Percentiles rank a stretch among this genome's conserved stretches.
phyloP scores from a whole-genome alignment of 1,284 basidiomycete species.

The Melampsora larici-populina region DNA sequence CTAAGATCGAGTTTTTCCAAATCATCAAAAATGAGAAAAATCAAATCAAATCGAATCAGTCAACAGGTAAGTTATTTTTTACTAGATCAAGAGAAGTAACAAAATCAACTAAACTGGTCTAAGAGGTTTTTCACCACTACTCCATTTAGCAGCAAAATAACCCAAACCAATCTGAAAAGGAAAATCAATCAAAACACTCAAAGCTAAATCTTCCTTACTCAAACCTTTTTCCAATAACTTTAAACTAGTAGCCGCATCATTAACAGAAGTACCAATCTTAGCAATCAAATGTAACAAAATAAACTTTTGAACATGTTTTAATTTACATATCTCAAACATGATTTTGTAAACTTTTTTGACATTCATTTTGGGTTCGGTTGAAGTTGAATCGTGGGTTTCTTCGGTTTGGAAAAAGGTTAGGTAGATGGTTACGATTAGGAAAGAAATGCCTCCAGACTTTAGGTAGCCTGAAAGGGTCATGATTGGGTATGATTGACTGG shows the following conservation, averaged over 20 bases:
- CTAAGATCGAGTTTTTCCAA: constrained; percentile 51
- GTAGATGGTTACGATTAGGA: constrained; percentile 79
- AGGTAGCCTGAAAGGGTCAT: constrained; percentile 79
- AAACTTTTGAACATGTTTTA: constrained; percentile 90
- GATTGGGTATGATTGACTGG: constrained; percentile 67
- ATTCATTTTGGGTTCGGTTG: constrained; percentile 77
- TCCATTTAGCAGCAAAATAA: constrained; percentile 91
- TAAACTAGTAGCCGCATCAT: constrained; percentile 84
- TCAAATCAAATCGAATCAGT: background rate
- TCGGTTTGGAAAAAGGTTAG: constrained; percentile 73
- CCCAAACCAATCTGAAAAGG: constrained; percentile 95
- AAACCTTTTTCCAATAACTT: constrained; percentile 98
- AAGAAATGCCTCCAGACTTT: constrained; percentile 78
- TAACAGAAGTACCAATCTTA: constrained; percentile 93
- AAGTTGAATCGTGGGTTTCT: constrained; percentile 66
- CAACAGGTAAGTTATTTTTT: too few species aligned
- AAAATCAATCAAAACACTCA: constrained; percentile 93
- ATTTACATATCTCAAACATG: constrained; percentile 88
- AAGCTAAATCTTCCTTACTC: constrained; percentile 87
- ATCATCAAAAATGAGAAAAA: background rate
- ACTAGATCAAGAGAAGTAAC: background rate
- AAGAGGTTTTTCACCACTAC: constrained; percentile 54
- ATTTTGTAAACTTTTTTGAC: constrained; percentile 85
- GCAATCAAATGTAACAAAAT: constrained; percentile 83
- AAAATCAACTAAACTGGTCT: constrained; percentile 48